These are phyloP conservation scores for Rubus idaeus DNA, from an alignment of 306 rosid species.

Conservation along the genomic window DNA sequence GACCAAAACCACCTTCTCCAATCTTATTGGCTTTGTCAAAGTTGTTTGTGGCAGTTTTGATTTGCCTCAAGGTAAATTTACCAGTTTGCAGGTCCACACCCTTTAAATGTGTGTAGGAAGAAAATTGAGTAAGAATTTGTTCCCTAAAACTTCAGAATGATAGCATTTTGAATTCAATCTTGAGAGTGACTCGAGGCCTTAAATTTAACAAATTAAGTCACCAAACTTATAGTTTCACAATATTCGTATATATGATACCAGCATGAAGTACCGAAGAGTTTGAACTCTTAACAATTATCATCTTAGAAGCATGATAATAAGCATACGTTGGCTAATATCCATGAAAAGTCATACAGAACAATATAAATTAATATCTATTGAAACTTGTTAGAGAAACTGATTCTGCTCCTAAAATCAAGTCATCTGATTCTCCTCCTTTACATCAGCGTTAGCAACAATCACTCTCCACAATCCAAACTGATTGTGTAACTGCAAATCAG, in stretches of 20 bases:
- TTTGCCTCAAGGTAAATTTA: constrained; percentile 39
- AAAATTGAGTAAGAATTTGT: background rate
- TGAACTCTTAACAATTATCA: background rate
- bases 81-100: constrained; percentile 32
- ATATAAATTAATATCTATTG: no score
- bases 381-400: no score
- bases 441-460: no score
- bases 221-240: background rate
- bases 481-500: no score
- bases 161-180: background rate
- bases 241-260: background rate
- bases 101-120: constrained; percentile 25
- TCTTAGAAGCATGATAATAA: background rate
- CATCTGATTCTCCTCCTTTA: no score
- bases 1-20: constrained; percentile 56
- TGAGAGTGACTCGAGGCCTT: background rate
- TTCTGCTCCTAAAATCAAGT: no score
- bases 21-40: constrained; percentile 38
- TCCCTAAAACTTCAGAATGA: background rate
- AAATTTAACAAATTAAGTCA: background rate
- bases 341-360: background rate
- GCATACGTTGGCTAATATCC: background rate
- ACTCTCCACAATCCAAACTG: no score
- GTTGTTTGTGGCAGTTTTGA: constrained; percentile 42
- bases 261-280: background rate